phyloP scores from a whole-genome alignment of 2,329 filamentous ascomycete species.

The Juglanconis juglandina region DNA sequence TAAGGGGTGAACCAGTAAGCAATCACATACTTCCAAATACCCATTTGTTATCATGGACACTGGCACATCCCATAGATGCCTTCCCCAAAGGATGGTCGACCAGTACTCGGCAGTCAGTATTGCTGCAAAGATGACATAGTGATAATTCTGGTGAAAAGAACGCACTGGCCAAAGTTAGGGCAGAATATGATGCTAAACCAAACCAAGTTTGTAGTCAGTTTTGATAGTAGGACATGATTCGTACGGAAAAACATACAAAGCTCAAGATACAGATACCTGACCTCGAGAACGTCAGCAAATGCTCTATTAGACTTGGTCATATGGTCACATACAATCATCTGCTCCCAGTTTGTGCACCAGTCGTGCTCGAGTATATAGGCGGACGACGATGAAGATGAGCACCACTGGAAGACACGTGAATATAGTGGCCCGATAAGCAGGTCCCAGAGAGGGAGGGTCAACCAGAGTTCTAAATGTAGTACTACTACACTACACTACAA shows the following conservation, averaged over 20 bases:
- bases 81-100: background rate
- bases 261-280: background rate
- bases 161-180: background rate
- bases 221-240: background rate
- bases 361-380: background rate
- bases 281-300: background rate
- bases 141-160: background rate
- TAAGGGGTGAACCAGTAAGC: background rate
- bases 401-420: background rate
- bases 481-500: no score
- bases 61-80: slow-evolving; percentile 4
- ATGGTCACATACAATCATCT: background rate
- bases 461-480: background rate
- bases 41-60: slow-evolving; percentile 1
- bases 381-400: background rate
- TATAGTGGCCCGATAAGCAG: background rate
- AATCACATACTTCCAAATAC: background rate
- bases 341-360: background rate
- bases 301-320: background rate
- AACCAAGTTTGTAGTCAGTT: background rate
- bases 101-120: background rate
- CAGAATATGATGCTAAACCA: background rate
- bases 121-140: no score
- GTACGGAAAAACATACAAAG: background rate
- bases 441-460: background rate